Base-by-base conservation (phyloP, 2,329 filamentous ascomycete genomes). In the Penicillium hesseltinei region DNA sequence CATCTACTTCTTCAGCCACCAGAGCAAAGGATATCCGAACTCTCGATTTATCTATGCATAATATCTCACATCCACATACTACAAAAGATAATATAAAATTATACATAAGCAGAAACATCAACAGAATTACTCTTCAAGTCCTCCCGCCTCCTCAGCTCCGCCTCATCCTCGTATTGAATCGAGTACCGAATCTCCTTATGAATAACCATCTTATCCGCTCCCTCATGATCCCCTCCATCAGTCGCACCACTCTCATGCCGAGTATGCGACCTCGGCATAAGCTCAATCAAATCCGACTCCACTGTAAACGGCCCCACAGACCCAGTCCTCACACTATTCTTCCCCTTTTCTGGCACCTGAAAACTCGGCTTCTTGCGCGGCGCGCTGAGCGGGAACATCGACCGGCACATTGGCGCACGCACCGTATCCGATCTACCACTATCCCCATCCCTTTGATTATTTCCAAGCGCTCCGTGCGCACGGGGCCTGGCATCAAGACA, bases 151-250 rank as follows among this genome's bases (percentile, higher is more conserved):
- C 57, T 59, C 23, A 49, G 42, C 36, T 55, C 51, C 29, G 49
- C 61, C 45, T 69, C 66, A 54, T 57, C 57, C 35, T 68, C 66
- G 61, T 65, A 71, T 56, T 71, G 64, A 40, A 71, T 59, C 5
- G 68, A 65, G 50, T 70, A 71, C 43, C 65, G 60, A 33, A 73
- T 62, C 52, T 74, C 71, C 56, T 74, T 73, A 46, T 66, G 64
- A 44, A 73, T 73, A 27, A 72, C 68, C 71, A 73, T 71, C 56
- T 56, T 65, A 27, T 65, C 60, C 9, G 47, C 36, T 35, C 56
- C 59, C 10, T 61, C 47, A 45, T 49, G 48, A 17, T 62, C 57
- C 19, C 49, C 63, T 11, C 57, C 61, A 36, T 60, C 58, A 52
- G 61, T 64, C 15, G 27, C 55, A 17, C 29, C 23, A 54, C 58